Evolutionary conservation across 495 filamentous ascomycete genomes (phyloP).

Genomic region (Sordaria brevicollis): DNA sequence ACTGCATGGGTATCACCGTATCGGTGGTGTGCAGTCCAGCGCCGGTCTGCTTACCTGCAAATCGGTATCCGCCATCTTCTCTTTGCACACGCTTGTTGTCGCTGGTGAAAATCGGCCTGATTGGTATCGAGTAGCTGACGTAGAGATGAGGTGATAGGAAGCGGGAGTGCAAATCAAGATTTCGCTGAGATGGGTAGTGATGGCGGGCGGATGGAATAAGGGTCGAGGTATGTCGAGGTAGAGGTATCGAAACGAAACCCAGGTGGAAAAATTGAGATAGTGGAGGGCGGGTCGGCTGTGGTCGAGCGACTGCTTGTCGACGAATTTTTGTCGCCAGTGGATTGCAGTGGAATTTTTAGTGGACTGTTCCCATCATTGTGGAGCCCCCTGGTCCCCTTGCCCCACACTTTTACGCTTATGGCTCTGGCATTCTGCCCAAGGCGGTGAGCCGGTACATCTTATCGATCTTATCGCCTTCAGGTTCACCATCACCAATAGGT

Average conservation of each 20-base stretch:
- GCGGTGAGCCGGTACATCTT: conserved; percentile 12
- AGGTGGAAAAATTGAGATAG: conserved; percentile 10
- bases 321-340: conserved; percentile 24
- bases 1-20: neutral
- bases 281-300: conserved; percentile 4
- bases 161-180: neutral
- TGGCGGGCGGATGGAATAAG: neutral
- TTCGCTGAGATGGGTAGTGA: neutral
- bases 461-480: neutral
- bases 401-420: conserved; percentile 4
- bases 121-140: neutral
- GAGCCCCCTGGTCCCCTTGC: conserved; percentile 6
- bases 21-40: neutral
- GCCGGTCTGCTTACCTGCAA: conserved; percentile 17
- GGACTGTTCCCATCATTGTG: conserved; percentile 9
- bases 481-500: neutral
- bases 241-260: conserved; percentile 6
- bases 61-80: conserved; percentile 19
- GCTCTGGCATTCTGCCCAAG: conserved; percentile 15
- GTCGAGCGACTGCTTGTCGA: conserved; percentile 4
- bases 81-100: neutral
- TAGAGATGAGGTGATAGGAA: neutral
- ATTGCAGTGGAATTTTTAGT: conserved; percentile 18
- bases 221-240: conserved; percentile 1
- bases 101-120: neutral